A percentile compares a stretch with the other conserved stretches of the same genome.
phyloP scores from a whole-genome alignment of 2,329 filamentous ascomycete genomes.

The Pleurostoma richardsiae region DNA sequence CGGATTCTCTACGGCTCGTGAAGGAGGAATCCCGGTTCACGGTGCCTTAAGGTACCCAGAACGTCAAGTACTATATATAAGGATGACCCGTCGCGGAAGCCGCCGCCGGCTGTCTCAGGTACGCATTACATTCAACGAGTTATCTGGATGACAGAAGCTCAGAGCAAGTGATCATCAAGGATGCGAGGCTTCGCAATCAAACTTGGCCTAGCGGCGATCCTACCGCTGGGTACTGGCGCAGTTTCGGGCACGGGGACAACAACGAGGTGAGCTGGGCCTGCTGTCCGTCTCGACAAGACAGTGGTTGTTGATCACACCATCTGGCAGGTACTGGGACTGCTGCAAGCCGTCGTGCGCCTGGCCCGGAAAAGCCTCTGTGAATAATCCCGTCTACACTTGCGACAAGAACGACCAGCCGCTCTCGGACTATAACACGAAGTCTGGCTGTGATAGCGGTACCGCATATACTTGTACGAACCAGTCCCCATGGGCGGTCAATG shows the following conservation, averaged over 20 bases:
- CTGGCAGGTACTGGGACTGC: slow-evolving; percentile 54
- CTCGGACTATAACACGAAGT: slow-evolving; percentile 38
- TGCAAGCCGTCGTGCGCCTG: slow-evolving; percentile 66
- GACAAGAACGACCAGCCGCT: slow-evolving; percentile 49
- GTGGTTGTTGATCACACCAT: slow-evolving; percentile 1
- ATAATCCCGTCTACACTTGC: slow-evolving; percentile 47
- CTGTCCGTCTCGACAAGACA: too few relatives aligned
- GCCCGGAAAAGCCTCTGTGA: slow-evolving; percentile 50
- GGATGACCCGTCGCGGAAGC: too few relatives aligned
- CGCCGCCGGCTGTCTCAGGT: too few relatives aligned
- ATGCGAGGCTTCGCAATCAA: not conserved
- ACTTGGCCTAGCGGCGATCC: not conserved
- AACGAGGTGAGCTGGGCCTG: slow-evolving; percentile 9
- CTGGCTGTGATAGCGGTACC: slow-evolving; percentile 51
- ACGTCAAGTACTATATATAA: too few relatives aligned
- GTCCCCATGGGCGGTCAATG: slow-evolving; percentile 56
- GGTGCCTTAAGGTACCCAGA: too few relatives aligned
- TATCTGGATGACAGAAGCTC: not conserved
- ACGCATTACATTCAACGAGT: not conserved
- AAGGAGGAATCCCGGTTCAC: not conserved
- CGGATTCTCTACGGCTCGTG: not conserved
- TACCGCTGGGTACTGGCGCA: slow-evolving; percentile 11
- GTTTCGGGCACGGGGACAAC: slow-evolving; percentile 21
- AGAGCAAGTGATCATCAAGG: slow-evolving; percentile 1
- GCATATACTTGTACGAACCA: slow-evolving; percentile 60